Evolutionary conservation across 805 yeast species (phyloP).

Genomic region (Torulaspora franciscae): DNA sequence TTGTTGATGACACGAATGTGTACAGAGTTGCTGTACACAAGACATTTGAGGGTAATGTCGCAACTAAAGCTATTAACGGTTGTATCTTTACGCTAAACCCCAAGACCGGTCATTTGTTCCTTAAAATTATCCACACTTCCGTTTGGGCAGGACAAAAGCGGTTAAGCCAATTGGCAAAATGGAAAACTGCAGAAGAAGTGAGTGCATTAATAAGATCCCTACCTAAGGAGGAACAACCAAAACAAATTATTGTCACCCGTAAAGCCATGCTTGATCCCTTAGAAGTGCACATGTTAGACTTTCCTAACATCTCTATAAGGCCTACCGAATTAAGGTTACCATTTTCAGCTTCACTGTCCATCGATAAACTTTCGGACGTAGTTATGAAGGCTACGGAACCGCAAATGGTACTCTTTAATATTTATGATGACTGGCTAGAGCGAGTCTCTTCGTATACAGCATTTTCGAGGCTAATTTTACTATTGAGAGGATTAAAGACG

Average conservation of each 20-base stretch:
- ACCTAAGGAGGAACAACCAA: constrained; percentile 92
- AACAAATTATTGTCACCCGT: constrained; percentile 83
- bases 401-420: constrained; percentile 82
- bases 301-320: constrained; percentile 84
- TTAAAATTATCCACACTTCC: constrained; percentile 86
- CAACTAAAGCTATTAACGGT: constrained; percentile 92
- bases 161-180: constrained; percentile 85
- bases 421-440: constrained; percentile 92
- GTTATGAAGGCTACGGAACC: constrained; percentile 87
- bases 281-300: constrained; percentile 95
- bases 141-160: constrained; percentile 98
- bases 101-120: constrained; percentile 79
- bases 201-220: constrained; percentile 84
- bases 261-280: constrained; percentile 90
- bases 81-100: constrained; percentile 88
- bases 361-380: constrained; percentile 72
- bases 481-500: constrained; percentile 77
- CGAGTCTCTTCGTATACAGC: constrained; percentile 86
- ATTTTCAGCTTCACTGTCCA: constrained; percentile 76
- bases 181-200: constrained; percentile 98
- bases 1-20: constrained; percentile 91
- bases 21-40: constrained; percentile 88
- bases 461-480: constrained; percentile 76
- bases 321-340: constrained; percentile 88
- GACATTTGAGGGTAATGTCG: constrained; percentile 87